These are phyloP conservation scores for Themeda triandra DNA, from an alignment of 176 grass and related monocot species.

Conservation along the genomic window DNA sequence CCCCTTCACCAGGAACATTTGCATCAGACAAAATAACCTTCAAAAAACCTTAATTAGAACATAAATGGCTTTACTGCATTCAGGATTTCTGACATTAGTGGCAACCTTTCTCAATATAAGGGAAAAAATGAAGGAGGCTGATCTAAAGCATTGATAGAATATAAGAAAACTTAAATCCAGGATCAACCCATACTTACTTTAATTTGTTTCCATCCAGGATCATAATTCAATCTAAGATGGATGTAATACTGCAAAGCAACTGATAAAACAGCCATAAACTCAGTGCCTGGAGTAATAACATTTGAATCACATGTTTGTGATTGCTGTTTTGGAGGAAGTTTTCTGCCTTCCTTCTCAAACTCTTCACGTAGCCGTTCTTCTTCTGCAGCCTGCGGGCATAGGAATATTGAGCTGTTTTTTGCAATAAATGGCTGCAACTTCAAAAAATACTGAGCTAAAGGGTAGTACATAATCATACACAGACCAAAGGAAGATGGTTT, in stretches of 20 bases:
- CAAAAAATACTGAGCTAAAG: background rate
- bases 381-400: constrained; percentile 62
- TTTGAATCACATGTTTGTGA: constrained; percentile 95
- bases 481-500: constrained; percentile 13
- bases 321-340: constrained; percentile 86
- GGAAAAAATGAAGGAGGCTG: constrained; percentile 10
- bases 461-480: background rate
- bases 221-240: constrained; percentile 94
- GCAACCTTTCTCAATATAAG: background rate
- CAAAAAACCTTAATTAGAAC: constrained; percentile 56
- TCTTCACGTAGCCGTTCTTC: constrained; percentile 90
- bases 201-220: constrained; percentile 97
- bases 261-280: constrained; percentile 98
- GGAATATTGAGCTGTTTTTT: constrained; percentile 6
- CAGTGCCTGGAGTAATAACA: constrained; percentile 95
- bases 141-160: constrained; percentile 1
- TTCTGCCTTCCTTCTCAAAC: constrained; percentile 96
- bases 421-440: constrained; percentile 20
- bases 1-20: constrained; percentile 99
- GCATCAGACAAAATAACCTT: constrained; percentile 99
- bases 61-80: constrained; percentile 8
- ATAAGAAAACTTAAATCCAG: background rate
- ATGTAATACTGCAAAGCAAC: constrained; percentile 94
- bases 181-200: constrained; percentile 62
- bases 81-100: constrained; percentile 4